phyloP scores from a whole-genome alignment of 768 basidiomycete genomes.

The Kwoniella sp. region DNA sequence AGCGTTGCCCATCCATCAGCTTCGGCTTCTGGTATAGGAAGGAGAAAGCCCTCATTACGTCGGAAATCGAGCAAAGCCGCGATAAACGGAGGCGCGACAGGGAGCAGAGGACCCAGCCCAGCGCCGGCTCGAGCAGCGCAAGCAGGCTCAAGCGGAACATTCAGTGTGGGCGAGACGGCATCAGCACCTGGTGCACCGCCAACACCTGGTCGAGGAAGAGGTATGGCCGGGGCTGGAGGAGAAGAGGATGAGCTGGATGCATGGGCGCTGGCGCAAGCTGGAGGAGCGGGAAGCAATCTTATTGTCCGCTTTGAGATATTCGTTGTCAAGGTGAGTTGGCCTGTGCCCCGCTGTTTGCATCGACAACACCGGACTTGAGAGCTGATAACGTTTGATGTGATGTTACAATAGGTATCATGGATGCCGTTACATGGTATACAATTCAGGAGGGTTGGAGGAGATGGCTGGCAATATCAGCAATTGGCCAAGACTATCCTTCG shows the following conservation, averaged over 20 bases:
- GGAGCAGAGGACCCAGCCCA: conserved; percentile 16
- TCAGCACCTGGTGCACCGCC: conserved; percentile 18
- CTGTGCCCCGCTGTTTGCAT: neutral
- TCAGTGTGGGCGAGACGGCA: conserved; percentile 29
- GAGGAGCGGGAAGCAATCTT: conserved; percentile 68
- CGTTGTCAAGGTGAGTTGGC: conserved; percentile 70
- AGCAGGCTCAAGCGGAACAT: conserved; percentile 30
- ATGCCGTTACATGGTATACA: conserved; percentile 91
- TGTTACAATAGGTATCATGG: conserved; percentile 72
- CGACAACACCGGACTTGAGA: neutral
- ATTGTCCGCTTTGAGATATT: conserved; percentile 96
- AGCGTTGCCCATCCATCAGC: conserved; percentile 13
- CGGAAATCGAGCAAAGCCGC: conserved; percentile 33
- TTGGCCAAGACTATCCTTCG: conserved; percentile 61
- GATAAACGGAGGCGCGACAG: conserved; percentile 16
- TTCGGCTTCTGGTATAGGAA: neutral
- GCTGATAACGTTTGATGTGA: neutral
- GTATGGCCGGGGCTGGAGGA: neutral
- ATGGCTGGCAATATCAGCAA: conserved; percentile 98
- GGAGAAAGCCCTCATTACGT: conserved; percentile 25
- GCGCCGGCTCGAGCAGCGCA: conserved; percentile 8
- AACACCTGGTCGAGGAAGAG: conserved; percentile 6
- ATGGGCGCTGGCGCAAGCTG: conserved; percentile 52
- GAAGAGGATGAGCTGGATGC: conserved; percentile 54
- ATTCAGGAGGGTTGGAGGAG: conserved; percentile 84